Evolutionary conservation across 352 stramenopile genomes (phyloP), one percentile per base, ranked within the genome.

Genomic region (Globisporangium orthogonon): DNA sequence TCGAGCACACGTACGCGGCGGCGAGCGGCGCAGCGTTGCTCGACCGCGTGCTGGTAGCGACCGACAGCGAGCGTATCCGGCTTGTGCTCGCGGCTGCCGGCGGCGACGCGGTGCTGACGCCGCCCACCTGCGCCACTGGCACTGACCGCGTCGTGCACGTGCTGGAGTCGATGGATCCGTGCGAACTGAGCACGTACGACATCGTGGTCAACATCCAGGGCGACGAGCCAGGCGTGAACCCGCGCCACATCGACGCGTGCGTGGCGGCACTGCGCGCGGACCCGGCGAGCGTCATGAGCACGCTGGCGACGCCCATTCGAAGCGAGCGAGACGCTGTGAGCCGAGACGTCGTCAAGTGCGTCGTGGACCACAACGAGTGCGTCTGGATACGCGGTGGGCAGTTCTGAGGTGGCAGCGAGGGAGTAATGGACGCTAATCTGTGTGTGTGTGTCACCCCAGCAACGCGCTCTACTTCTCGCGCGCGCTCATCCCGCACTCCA

Each of bases 391-490:
- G 5, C 2, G 28, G 23, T 23, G 2, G 44, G 7, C 45, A 29
- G 7, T 54, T 13, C 39, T 37, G 33, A 37, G 40, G 33, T 37
- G 33, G 5, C 33, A 3, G 33, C 33, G 33, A 23, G 23, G 23
- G 0, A 23, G 37, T n/a, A 14, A 44, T 3, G 11, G 13, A 1
- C 2, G 39, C 39, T 44, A 14, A 44, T 43, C 6, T 40, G 35
- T 13, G 7, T 37, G 6, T 40, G 35, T 40, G 35, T 40, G 35
- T 6, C 2, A 6, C 7, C 9, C 11, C 56, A 91, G 81, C 48
- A 83, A 94, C 48, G 83, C 86, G 15, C 65, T 95, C 31, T 95
- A 94, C 65, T 95, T 95, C 58, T 95, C 86, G 11, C 74, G 83
- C 48, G 77, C 78, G 5, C 70, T 91, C 67, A 89, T 94, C 28